Conservation (phyloP, 2,329 filamentous ascomycete species). For the Sporothrix brunneoviolacea region DNA sequence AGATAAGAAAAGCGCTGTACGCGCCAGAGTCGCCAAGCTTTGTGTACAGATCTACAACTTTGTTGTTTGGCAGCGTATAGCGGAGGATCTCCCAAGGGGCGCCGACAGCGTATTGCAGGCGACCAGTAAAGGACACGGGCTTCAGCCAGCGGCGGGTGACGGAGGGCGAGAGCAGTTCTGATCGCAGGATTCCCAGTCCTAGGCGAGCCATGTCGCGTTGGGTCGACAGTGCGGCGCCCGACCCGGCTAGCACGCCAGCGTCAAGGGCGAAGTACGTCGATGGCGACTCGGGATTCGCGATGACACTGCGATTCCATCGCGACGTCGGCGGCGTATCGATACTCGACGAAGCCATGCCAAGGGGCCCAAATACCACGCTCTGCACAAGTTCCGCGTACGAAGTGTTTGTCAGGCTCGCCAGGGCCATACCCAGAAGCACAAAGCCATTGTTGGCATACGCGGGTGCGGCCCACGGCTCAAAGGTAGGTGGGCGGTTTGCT, state of each 20-base stretch:
- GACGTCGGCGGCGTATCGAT: background rate
- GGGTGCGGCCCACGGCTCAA: slow-evolving; percentile 36
- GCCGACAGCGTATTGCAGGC: slow-evolving; percentile 33
- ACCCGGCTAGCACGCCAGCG: background rate
- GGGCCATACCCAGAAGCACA: slow-evolving; percentile 36
- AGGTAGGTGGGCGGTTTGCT: slow-evolving; percentile 30
- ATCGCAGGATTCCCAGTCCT: slow-evolving; percentile 34
- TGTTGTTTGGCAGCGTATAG: slow-evolving; percentile 29
- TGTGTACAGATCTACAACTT: slow-evolving; percentile 39
- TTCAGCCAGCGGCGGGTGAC: slow-evolving; percentile 41
- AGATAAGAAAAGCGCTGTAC: slow-evolving; percentile 33
- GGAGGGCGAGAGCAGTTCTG: slow-evolving; percentile 33
- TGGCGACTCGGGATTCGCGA: background rate
- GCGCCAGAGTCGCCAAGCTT: slow-evolving; percentile 38
- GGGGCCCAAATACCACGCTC: slow-evolving; percentile 34
- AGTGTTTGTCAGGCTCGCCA: slow-evolving; percentile 38
- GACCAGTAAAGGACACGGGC: slow-evolving; percentile 32
- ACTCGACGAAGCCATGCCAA: slow-evolving; percentile 29
- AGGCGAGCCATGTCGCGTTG: slow-evolving; percentile 34
- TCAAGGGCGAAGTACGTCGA: slow-evolving; percentile 4
- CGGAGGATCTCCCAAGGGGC: slow-evolving; percentile 43
- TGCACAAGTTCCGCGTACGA: slow-evolving; percentile 33
- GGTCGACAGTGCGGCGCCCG: slow-evolving; percentile 8
- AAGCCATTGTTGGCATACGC: slow-evolving; percentile 45
- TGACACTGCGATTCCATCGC: slow-evolving; percentile 4